Evolutionary conservation across 2,329 filamentous ascomycete species (phyloP).

Genomic region (Ophiocordyceps polyrhachis-furcata): DNA sequence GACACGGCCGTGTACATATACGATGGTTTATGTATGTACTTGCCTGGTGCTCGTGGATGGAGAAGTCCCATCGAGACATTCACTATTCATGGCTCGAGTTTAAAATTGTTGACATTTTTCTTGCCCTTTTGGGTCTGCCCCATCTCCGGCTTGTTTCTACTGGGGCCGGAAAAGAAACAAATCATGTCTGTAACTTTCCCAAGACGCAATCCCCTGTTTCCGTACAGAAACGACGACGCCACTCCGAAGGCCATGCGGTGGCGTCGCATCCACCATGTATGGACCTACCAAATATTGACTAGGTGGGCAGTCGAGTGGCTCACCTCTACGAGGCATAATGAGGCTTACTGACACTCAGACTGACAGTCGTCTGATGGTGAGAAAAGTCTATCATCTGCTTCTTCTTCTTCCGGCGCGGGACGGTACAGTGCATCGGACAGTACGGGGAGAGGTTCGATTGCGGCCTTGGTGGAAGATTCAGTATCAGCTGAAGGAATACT

Average conservation of each 20-base stretch:
- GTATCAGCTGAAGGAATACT: not conserved
- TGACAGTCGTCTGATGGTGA: not conserved
- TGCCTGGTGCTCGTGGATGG: too few relatives aligned
- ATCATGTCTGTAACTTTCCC: not conserved
- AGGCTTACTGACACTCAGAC: too few relatives aligned
- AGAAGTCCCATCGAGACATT: too few relatives aligned
- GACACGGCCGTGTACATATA: too few relatives aligned
- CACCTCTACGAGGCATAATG: too few relatives aligned
- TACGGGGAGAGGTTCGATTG: not conserved
- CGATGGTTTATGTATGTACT: too few relatives aligned
- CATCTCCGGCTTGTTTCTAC: too few relatives aligned
- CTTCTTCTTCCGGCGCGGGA: not conserved
- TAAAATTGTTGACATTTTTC: too few relatives aligned
- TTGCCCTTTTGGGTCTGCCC: too few relatives aligned
- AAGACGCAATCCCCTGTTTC: not conserved
- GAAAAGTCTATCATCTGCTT: not conserved
- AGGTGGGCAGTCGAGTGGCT: not conserved
- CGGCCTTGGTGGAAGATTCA: not conserved
- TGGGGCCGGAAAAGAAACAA: too few relatives aligned
- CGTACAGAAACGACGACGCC: not conserved
- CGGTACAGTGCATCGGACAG: not conserved
- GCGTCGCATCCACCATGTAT: not conserved
- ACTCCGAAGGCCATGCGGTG: constrained; percentile 1
- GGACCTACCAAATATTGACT: not conserved
- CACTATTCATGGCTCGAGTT: too few relatives aligned